phyloP scores from a whole-genome alignment of 352 stramenopile genomes.

The Bremia lactucae region DNA sequence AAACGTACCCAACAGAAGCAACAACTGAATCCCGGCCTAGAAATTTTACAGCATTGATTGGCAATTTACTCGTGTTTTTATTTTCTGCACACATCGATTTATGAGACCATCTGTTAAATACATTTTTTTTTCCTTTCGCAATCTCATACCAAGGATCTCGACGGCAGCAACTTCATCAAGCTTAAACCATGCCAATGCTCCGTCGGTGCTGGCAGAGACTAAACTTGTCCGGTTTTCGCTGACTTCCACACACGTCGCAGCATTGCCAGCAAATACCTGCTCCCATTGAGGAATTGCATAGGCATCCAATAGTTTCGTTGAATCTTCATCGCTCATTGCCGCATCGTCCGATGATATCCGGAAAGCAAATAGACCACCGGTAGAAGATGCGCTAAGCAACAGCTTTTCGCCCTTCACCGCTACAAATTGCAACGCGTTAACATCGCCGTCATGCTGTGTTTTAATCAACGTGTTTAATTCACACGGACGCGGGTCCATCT shows the following conservation, averaged over 20 bases:
- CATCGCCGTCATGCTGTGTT: slow-evolving; percentile 40
- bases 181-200: slow-evolving; percentile 54
- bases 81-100: slow-evolving; percentile 22
- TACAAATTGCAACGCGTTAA: slow-evolving; percentile 54
- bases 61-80: slow-evolving; percentile 38
- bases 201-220: slow-evolving; percentile 40
- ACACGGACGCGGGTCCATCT: slow-evolving; percentile 12
- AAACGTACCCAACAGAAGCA: slow-evolving; percentile 51
- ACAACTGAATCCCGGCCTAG: slow-evolving; percentile 55
- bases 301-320: slow-evolving; percentile 2
- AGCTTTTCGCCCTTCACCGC: slow-evolving; percentile 30
- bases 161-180: slow-evolving; percentile 41
- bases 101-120: neutral
- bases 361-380: slow-evolving; percentile 35
- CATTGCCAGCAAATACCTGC: slow-evolving; percentile 27
- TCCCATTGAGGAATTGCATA: slow-evolving; percentile 51
- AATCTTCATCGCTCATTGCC: slow-evolving; percentile 7
- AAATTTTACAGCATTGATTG: slow-evolving; percentile 64
- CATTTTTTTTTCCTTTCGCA: neutral
- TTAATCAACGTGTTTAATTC: slow-evolving; percentile 40
- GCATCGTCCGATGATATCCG: slow-evolving; percentile 22
- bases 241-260: slow-evolving; percentile 49
- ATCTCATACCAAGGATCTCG: slow-evolving; percentile 35
- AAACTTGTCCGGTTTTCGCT: slow-evolving; percentile 34
- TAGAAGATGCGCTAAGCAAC: slow-evolving; percentile 51